These are phyloP conservation scores for Hanseniaspora jakobsenii DNA, from an alignment of 805 yeast genomes.

Conservation along the genomic window DNA sequence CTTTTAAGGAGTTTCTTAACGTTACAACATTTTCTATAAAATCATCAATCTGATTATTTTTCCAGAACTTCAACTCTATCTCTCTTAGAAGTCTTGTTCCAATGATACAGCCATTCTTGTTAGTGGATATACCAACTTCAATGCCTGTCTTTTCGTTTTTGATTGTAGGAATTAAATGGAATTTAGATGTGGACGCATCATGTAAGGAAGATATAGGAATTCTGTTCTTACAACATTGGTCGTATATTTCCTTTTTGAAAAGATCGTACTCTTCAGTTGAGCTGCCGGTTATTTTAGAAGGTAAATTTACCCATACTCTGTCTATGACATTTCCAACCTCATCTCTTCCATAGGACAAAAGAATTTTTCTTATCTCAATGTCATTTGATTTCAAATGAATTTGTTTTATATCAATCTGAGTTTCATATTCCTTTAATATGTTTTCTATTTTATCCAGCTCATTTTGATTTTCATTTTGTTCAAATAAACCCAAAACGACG, in stretches of 20 bases:
- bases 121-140: slow-evolving; percentile 73
- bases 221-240: slow-evolving; percentile 46
- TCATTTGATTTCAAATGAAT: neutral
- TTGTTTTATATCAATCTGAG: slow-evolving; percentile 19
- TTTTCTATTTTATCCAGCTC: slow-evolving; percentile 22
- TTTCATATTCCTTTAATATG: slow-evolving; percentile 17
- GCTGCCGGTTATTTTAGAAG: slow-evolving; percentile 21
- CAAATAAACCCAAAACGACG: too few relatives aligned
- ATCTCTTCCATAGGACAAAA: slow-evolving; percentile 37
- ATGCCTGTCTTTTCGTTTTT: slow-evolving; percentile 41
- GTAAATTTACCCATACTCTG: slow-evolving; percentile 53
- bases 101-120: slow-evolving; percentile 79
- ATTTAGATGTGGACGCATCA: slow-evolving; percentile 57
- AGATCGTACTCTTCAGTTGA: slow-evolving; percentile 16
- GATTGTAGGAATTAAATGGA: slow-evolving; percentile 62
- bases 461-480: too few relatives aligned
- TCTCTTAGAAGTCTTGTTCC: slow-evolving; percentile 74
- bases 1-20: slow-evolving; percentile 34
- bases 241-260: slow-evolving; percentile 34
- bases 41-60: slow-evolving; percentile 55
- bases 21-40: slow-evolving; percentile 60
- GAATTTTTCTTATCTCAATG: neutral
- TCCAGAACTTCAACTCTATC: slow-evolving; percentile 39
- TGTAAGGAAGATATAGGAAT: slow-evolving; percentile 78
- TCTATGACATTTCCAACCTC: slow-evolving; percentile 60